Evolutionary conservation across 495 filamentous ascomycete genomes (phyloP), one percentile per base, ranked within the genome.

Genomic region (Penicillium coprophilum): DNA sequence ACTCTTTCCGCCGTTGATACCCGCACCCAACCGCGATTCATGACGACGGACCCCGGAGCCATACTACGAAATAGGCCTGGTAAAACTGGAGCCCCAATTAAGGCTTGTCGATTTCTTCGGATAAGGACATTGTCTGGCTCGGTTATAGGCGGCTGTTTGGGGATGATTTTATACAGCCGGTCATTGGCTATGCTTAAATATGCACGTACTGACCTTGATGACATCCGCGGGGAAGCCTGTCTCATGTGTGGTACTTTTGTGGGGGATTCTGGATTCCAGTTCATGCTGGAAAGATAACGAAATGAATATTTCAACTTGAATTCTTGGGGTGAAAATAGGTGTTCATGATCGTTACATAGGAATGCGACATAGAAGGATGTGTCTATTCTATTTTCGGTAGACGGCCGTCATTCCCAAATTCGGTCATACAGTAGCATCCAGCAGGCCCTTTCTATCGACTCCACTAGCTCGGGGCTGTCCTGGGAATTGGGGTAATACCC

Each of bases 21-120:
- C 66, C 66, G 66, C 52, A 38, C 58, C 57, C 63, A 69, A 53
- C 66, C 66, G 66, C n/a, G 32, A 20, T 60, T 54, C 46, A 66
- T 61, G 63, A 64, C 59, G 56, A 46, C 19, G 40, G 36, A 60
- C 20, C 46, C 60, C 19, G 40, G 36, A 60, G n/a, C 46, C 60
- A 24, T 15, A 19, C 34, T 28, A 43, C 17, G 21, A 10, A 43
- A 23, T 6, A 31, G 34, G 32, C 39, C 15, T n/a, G n/a, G 39
- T 15, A 1, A n/a, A 5, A 45, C 17, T n/a, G 38, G 24, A 21
- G 2, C 30, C 5, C 41, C 40, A 46, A 46, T 54, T 2, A 46
- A 36, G 30, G 28, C 3, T 11, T 27, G 19, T 6, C 27, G 20
- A 27, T 36, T 36, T 46, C 41, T 45, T 46, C 34, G 13, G 8